Conservation (phyloP, 2,329 filamentous ascomycete species). For the Apiospora saccharicola region DNA sequence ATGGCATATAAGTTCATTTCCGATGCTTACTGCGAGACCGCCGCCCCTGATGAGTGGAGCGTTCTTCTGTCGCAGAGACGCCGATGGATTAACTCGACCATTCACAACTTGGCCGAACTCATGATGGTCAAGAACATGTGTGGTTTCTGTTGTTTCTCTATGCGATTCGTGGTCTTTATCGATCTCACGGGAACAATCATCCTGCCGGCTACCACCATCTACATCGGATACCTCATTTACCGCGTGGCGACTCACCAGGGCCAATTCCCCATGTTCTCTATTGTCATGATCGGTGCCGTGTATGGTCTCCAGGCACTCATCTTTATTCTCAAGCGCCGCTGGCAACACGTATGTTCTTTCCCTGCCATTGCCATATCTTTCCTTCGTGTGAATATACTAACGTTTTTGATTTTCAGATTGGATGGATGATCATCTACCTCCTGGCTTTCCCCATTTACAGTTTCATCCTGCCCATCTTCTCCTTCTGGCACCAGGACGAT, state of each 20-base stretch:
- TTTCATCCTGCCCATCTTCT: constrained; percentile 90
- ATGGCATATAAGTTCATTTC: constrained; percentile 98
- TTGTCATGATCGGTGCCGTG: constrained; percentile 87
- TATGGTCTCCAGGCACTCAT: constrained; percentile 97
- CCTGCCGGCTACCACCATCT: constrained; percentile 86
- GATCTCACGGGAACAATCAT: constrained; percentile 94
- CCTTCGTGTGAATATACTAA: background rate
- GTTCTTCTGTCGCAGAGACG: constrained; percentile 96
- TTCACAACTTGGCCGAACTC: constrained; percentile 94
- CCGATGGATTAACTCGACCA: constrained; percentile 99
- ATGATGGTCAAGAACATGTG: constrained; percentile 92
- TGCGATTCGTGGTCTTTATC: constrained; percentile 95
- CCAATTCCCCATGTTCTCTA: constrained; percentile 84
- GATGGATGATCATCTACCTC: constrained; percentile 99
- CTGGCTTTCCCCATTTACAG: constrained; percentile 95
- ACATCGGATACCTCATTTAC: constrained; percentile 90
- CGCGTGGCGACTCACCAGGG: constrained; percentile 71
- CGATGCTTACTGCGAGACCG: constrained; percentile 91
- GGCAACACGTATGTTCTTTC: constrained; percentile 63
- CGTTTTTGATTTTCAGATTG: constrained; percentile 68
- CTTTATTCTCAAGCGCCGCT: constrained; percentile 95
- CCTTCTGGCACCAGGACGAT: constrained; percentile 99
- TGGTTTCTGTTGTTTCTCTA: constrained; percentile 98
- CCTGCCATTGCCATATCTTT: background rate
- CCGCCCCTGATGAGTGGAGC: constrained; percentile 92